Evolutionary conservation across 2,329 filamentous ascomycete species (phyloP).

Genomic region (Scedosporium apiospermum): DNA sequence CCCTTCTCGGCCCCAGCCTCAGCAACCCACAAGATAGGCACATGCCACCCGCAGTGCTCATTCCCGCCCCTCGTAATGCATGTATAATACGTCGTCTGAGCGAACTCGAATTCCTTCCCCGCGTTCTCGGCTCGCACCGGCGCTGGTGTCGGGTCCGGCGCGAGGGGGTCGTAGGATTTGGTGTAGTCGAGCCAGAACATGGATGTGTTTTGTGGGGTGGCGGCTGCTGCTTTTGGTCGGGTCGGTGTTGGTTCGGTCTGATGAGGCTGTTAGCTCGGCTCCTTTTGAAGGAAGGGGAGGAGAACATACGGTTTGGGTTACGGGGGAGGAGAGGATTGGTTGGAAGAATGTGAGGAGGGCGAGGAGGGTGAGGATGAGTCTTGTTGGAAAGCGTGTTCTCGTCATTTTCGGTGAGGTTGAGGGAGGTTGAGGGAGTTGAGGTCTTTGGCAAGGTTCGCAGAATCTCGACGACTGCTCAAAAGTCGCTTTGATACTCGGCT

Average conservation of each 20-base stretch:
- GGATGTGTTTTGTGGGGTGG: background rate
- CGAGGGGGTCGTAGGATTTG: conserved; percentile 3
- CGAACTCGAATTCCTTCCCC: conserved; percentile 3
- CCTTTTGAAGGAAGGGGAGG: background rate
- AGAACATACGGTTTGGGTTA: background rate
- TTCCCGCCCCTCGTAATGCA: conserved; percentile 21
- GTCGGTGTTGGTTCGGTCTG: background rate
- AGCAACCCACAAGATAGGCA: conserved; percentile 22
- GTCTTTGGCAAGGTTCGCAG: background rate
- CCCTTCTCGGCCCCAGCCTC: conserved; percentile 8
- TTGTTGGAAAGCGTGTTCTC: background rate
- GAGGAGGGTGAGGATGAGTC: background rate
- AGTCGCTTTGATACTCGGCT: background rate
- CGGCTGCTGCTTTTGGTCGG: background rate
- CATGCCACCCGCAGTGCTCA: conserved; percentile 29
- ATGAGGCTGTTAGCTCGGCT: background rate
- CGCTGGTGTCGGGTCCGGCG: background rate
- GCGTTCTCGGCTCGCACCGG: background rate
- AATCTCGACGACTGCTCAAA: background rate
- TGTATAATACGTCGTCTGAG: conserved; percentile 28
- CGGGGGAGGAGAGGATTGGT: background rate
- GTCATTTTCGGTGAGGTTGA: background rate
- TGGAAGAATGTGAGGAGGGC: background rate
- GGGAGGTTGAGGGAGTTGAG: background rate
- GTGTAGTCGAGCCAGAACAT: conserved; percentile 5